Base-by-base conservation (phyloP, 73 alveolate species). In the Paramecium octaurelia region DNA sequence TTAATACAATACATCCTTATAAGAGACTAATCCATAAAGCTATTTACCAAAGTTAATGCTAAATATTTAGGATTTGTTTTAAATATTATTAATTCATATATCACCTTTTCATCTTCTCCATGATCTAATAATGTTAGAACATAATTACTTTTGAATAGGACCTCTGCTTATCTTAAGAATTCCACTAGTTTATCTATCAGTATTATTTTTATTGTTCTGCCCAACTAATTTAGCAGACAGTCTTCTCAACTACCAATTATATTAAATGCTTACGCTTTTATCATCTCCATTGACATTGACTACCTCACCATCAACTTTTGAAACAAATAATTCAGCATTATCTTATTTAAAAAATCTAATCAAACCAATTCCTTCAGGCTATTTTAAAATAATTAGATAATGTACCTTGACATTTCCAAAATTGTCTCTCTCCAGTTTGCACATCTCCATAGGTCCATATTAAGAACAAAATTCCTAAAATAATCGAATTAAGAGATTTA, bases 341-440 rank as follows among this genome's bases (percentile, higher is more conserved):
- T 31, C 87, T 35, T 9, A 12, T 73, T 40, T 73, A 36, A 36
- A 35, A 36, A 73, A 73, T 35, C 38, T 73, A 21, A 73, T 73
- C 87, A 73, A 73, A 36, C 87, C 87, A 36, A 73, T 73, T 11
- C 87, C 87, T 73, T 73, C 87, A 73, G 87, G 87, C 87, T 73
- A 73, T 73, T 4, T 27, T 12, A 3, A 20, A 8, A 73, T 14
- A 12, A 3, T 29, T 73, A 14, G 6, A 31, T 27, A 12, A 14
- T 3, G 12, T 73, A 73, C 87, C 31, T 73, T 73, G 36, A 73
- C 59, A 73, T 73, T 73, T 73, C 87, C 87, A 38, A 73, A 73
- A 43, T 73, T 40, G 10, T 73, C 87, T 73, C 87, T 73, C 8
- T 73, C 87, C 8, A 73, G 18, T 73, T 73, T 73, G 10, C 87